These are phyloP conservation scores for Solanum medicagineum DNA, from an alignment of 257 asterid species.

Conservation along the genomic window DNA sequence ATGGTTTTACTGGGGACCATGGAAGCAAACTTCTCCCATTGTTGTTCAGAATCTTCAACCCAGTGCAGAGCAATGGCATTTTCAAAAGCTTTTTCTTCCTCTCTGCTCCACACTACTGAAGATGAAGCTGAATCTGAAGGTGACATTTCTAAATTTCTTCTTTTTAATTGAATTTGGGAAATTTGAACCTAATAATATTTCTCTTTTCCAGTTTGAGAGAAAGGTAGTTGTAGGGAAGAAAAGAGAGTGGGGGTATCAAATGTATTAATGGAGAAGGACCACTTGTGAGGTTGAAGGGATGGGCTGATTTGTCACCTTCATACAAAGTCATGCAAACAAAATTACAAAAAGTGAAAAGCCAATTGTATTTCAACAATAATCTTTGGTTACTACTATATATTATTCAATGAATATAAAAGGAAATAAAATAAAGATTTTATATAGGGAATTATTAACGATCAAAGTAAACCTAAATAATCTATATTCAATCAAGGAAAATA, in stretches of 20 bases:
- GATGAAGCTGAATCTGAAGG: slow-evolving; percentile 1
- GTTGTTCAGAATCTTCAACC: slow-evolving; percentile 28
- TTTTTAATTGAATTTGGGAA: not conserved
- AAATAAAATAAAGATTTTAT: too few species aligned
- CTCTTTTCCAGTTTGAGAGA: not conserved
- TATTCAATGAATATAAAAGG: not conserved
- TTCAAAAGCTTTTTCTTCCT: slow-evolving; percentile 84
- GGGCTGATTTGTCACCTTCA: slow-evolving; percentile 58
- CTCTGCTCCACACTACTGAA: slow-evolving; percentile 53
- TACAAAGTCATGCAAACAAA: slow-evolving; percentile 16
- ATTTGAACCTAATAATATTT: not conserved
- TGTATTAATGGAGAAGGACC: slow-evolving; percentile 69
- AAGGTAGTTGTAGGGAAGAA: slow-evolving; percentile 5
- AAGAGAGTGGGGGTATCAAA: slow-evolving; percentile 31
- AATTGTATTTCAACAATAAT: not conserved
- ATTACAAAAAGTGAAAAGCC: not conserved
- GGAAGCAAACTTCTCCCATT: slow-evolving; percentile 48
- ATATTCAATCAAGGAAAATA: too few species aligned
- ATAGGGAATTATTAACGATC: too few species aligned
- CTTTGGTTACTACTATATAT: not conserved
- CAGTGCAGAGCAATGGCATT: slow-evolving; percentile 69
- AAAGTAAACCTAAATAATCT: not conserved
- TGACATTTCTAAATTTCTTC: slow-evolving; percentile 7
- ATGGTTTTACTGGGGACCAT: slow-evolving; percentile 62
- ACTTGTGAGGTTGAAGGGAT: slow-evolving; percentile 58